phyloP scores from a whole-genome alignment of 1,139 yeast genomes.

The Taphrina populina region DNA sequence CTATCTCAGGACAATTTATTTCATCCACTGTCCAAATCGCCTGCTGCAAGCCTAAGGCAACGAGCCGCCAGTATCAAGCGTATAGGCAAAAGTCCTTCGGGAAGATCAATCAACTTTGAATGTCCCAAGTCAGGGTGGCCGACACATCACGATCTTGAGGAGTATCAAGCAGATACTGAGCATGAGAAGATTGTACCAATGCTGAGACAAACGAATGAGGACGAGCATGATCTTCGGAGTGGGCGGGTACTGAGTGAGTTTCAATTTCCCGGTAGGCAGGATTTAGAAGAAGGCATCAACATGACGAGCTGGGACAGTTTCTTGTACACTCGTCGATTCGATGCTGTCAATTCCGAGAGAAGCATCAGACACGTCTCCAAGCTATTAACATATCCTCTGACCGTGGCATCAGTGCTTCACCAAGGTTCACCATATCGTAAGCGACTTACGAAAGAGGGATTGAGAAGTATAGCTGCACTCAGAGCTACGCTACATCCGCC shows the following conservation, averaged over 20 bases:
- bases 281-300: conserved; percentile 72
- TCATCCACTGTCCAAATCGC: conserved; percentile 88
- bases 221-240: conserved; percentile 90
- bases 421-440: conserved; percentile 80
- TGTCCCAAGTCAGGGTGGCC: conserved; percentile 96
- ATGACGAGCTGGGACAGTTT: conserved; percentile 88
- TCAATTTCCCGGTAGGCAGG: conserved; percentile 82
- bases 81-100: conserved; percentile 85
- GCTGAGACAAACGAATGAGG: conserved; percentile 81
- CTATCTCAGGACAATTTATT: conserved; percentile 69
- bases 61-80: conserved; percentile 90
- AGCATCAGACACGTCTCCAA: conserved; percentile 94
- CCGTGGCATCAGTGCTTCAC: conserved; percentile 80
- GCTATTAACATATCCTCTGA: conserved; percentile 86
- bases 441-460: conserved; percentile 75
- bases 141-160: conserved; percentile 85
- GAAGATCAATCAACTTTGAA: conserved; percentile 72
- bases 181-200: conserved; percentile 67
- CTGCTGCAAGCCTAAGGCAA: conserved; percentile 79
- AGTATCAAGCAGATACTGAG: conserved; percentile 76
- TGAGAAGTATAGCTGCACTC: conserved; percentile 66
- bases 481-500: conserved; percentile 35
- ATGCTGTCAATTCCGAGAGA: conserved; percentile 95
- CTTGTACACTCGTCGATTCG: conserved; percentile 87
- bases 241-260: conserved; percentile 95